Percentiles rank a stretch among this genome's conserved stretches.
Conservation (phyloP, 2,329 filamentous ascomycete genomes). For the Ambrosiella beaveri region DNA sequence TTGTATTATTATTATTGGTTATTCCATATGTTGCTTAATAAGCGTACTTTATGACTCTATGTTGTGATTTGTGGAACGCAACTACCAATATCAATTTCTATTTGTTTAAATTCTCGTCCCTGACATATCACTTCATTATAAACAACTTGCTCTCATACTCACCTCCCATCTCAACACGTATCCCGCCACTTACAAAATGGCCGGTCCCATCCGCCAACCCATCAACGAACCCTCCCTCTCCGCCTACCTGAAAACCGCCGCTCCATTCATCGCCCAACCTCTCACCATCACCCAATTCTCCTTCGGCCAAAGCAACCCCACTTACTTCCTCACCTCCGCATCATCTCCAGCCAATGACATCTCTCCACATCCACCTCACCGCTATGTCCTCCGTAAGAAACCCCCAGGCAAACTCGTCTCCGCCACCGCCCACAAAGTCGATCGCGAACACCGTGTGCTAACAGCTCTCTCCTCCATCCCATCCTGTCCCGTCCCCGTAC, state of each 20-base stretch:
- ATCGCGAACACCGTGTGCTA: slow-evolving; percentile 86
- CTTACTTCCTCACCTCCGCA: slow-evolving; percentile 65
- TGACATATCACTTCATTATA: neutral
- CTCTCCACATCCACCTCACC: slow-evolving; percentile 35
- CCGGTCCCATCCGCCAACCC: slow-evolving; percentile 73
- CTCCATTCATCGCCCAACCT: neutral
- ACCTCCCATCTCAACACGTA: neutral
- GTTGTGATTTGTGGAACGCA: too few relatives aligned
- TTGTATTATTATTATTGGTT: too few relatives aligned
- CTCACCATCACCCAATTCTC: slow-evolving; percentile 48
- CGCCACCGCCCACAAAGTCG: slow-evolving; percentile 87
- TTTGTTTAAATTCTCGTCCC: neutral
- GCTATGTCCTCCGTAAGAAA: slow-evolving; percentile 92
- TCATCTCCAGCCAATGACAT: neutral
- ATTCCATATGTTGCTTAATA: too few relatives aligned
- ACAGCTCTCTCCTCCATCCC: slow-evolving; percentile 45
- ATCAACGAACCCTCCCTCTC: slow-evolving; percentile 71
- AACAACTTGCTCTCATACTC: neutral
- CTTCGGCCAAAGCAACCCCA: slow-evolving; percentile 94
- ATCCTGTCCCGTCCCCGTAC: slow-evolving; percentile 66
- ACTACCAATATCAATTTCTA: neutral
- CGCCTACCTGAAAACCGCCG: slow-evolving; percentile 41
- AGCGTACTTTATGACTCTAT: neutral
- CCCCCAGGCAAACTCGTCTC: slow-evolving; percentile 87
- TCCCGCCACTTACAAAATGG: slow-evolving; percentile 35